phyloP scores from a whole-genome alignment of 371 early-diverging fungal genomes.

The Coemansia sp. region DNA sequence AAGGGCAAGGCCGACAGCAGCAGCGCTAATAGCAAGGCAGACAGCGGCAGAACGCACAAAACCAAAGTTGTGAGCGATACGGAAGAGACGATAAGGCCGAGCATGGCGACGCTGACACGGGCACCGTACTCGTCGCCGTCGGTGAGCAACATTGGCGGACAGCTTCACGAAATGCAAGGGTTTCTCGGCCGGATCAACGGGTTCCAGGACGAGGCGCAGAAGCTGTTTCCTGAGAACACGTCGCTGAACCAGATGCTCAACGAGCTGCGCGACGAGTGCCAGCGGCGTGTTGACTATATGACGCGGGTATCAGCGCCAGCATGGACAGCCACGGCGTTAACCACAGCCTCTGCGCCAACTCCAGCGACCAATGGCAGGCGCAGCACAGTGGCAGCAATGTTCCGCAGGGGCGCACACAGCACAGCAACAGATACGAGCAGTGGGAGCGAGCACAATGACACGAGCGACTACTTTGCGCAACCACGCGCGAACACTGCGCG shows the following conservation, averaged over 20 bases:
- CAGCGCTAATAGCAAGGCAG: not conserved
- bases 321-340: conserved; percentile 24
- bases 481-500: conserved; percentile 5
- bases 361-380: not conserved
- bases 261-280: conserved; percentile 49
- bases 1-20: not conserved
- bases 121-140: conserved; percentile 5
- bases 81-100: conserved; percentile 8
- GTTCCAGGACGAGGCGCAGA: conserved; percentile 35
- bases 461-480: conserved; percentile 1
- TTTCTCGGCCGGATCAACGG: conserved; percentile 27
- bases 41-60: conserved; percentile 2
- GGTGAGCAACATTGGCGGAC: not conserved
- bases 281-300: conserved; percentile 42
- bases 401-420: conserved; percentile 5
- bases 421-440: conserved; percentile 5
- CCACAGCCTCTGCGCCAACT: conserved; percentile 1
- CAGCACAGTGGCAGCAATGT: not conserved
- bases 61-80: conserved; percentile 20
- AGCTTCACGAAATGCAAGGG: conserved; percentile 32
- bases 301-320: conserved; percentile 38
- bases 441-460: conserved; percentile 8
- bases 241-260: conserved; percentile 39
- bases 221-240: conserved; percentile 44
- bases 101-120: not conserved